These are phyloP conservation scores for Trichoderma citrinoviride DNA, from an alignment of 2,329 filamentous ascomycete genomes.

Conservation along the genomic window DNA sequence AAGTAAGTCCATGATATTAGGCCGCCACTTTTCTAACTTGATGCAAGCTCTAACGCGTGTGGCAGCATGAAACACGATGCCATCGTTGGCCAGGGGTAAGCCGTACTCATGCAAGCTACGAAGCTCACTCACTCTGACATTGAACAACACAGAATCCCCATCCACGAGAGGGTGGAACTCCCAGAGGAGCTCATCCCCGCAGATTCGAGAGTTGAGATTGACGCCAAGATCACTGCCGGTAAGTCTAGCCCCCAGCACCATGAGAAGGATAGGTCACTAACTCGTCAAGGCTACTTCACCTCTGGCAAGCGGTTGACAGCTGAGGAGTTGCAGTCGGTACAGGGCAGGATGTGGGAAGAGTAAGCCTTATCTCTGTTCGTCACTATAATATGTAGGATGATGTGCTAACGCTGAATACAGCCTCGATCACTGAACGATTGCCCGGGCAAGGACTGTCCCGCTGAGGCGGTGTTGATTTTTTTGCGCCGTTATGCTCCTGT, in stretches of 20 bases:
- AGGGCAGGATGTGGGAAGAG: slow-evolving; percentile 90
- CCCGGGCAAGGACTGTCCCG: background rate
- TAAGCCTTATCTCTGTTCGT: slow-evolving; percentile 36
- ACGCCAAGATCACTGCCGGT: slow-evolving; percentile 97
- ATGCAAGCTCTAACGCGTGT: background rate
- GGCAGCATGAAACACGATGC: slow-evolving; percentile 85
- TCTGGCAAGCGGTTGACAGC: slow-evolving; percentile 85
- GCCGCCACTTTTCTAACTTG: background rate
- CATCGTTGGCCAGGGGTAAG: slow-evolving; percentile 75
- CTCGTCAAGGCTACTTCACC: slow-evolving; percentile 67
- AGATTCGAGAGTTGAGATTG: slow-evolving; percentile 96
- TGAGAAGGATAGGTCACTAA: slow-evolving; percentile 2
- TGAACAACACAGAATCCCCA: slow-evolving; percentile 62
- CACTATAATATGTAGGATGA: background rate
- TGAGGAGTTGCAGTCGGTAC: slow-evolving; percentile 79
- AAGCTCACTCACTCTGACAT: background rate
- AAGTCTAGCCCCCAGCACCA: slow-evolving; percentile 33
- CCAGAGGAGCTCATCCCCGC: slow-evolving; percentile 91
- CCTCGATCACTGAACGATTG: slow-evolving; percentile 40
- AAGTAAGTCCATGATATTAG: slow-evolving; percentile 55
- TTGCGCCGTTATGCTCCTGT: background rate
- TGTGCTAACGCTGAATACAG: slow-evolving; percentile 33
- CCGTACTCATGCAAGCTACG: slow-evolving; percentile 6
- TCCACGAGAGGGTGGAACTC: slow-evolving; percentile 85
- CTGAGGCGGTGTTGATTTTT: background rate